Evolutionary conservation across 148 eudicot species (phyloP), one percentile per base, ranked within the genome.

Genomic region (Rhododendron molle): DNA sequence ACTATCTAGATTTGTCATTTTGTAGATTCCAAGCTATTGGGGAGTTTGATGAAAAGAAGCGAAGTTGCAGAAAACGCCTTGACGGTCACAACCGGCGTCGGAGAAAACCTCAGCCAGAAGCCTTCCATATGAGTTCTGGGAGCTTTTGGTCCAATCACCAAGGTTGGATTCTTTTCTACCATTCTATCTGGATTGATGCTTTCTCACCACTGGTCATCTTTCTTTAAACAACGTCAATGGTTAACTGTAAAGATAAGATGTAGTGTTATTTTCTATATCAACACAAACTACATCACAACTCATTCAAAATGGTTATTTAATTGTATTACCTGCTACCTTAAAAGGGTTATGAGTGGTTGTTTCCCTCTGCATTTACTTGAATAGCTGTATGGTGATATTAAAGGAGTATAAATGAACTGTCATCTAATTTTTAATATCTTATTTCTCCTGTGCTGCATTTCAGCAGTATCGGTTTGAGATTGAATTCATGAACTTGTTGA

Each of bases 31-130:
- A 92, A 71, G 87, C 92, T 9, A 88, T 92, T 69, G 89, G 74
- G 77, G 92, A 92, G 84, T 92, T 92, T 50, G 94, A 92, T 67
- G 92, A 90, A 76, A 87, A 81, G 11, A 92, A 92, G 83, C 87
- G 94, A 82, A 92, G 94, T 87, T 92, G 94, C 82, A 89, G 94
- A 76, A 92, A 91, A 69, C 91, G 94, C 38, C 88, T 92, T 78
- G 94, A 91, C 20, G 92, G 92, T 78, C 93, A 92, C 86, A 92
- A 92, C 88, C 88, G 91, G 21, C 92, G 94, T 67, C 74, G 94
- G 26, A 89, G 94, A 77, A 92, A 91, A 83, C 84, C 90, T 52
- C 91, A 89, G 54, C 87, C 91, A 49, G 94, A 88, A 86, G 67
- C 87, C 50, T 49, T 87, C 36, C 85, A 84, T 81, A 56, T 84